Base-by-base conservation (phyloP, 2,329 filamentous ascomycete genomes). In the Curvularia verruculosa region DNA sequence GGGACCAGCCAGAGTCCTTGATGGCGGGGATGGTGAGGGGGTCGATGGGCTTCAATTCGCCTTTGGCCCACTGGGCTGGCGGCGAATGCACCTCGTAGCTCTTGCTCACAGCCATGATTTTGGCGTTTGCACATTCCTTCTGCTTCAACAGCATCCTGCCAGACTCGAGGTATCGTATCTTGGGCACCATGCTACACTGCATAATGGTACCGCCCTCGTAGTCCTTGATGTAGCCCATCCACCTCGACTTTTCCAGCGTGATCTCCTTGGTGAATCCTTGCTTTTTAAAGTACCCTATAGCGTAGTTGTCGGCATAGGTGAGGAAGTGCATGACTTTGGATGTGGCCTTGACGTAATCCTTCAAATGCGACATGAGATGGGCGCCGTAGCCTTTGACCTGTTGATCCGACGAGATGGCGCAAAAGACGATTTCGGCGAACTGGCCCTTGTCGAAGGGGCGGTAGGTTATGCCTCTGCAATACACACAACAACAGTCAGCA, bases 151-250 rank as follows among this genome's bases (percentile, higher is more conserved):
- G 84, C 92, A 99, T 96, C 61, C 93, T 89, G 3, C 92, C 90
- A 71, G 88, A 87, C 76, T 99, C 94, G 5, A 99, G 87, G 77
- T 99, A 99, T 48, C 95, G 90, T 52, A 98, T 92, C 61, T 90
- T 90, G 7, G 94, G 94, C 19, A 99, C 84, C 95, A 99, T 98
- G 50, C 90, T 92, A 73, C 95, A 99, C 79, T 99, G 95, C 95
- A 99, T 99, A 60, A 99, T 96, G 0, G 95, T 99, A 56, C 95
- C 95, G 56, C 95, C 95, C 78, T 99, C 95, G 76, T 99, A 99
- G 75, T 99, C 95, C 75, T 99, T 99, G 81, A 99, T 99, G 71
- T 98, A 99, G 2, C 95, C 95, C 95, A 98, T 98, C 95, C 95
- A 99, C 3, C 92, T 88, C 2, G 89, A 87, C 69, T 88, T 90